Evolutionary conservation across 2,329 filamentous ascomycete species (phyloP).

Genomic region (Colletotrichum chrysophilum): DNA sequence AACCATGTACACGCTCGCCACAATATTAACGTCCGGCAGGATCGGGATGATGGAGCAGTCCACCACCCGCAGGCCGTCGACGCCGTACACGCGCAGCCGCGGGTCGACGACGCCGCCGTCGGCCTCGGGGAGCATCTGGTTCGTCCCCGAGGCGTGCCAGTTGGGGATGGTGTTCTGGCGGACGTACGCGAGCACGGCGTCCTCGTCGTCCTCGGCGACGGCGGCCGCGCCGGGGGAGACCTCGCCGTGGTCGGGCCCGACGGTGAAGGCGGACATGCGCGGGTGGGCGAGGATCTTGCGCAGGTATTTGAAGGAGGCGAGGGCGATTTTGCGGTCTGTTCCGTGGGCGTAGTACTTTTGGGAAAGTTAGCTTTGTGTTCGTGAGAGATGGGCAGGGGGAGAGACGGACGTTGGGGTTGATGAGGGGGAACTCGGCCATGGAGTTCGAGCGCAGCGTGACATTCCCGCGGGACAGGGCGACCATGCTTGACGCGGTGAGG

Average conservation of each 20-base stretch:
- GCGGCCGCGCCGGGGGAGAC: constrained; percentile 24
- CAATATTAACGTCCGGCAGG: constrained; percentile 40
- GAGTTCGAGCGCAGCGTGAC: constrained; percentile 24
- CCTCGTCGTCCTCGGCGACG: constrained; percentile 27
- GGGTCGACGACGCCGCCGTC: constrained; percentile 24
- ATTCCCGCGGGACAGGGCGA: constrained; percentile 27
- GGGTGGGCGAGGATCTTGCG: constrained; percentile 32
- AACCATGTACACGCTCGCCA: constrained; percentile 26
- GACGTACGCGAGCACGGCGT: constrained; percentile 30
- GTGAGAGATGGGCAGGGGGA: neutral
- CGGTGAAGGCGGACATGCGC: constrained; percentile 27
- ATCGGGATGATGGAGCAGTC: constrained; percentile 53
- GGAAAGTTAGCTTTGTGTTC: constrained; percentile 15
- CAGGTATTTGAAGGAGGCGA: constrained; percentile 36
- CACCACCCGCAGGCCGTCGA: constrained; percentile 55
- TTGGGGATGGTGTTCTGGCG: constrained; percentile 32
- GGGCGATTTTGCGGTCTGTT: constrained; percentile 34
- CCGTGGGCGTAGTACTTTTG: constrained; percentile 29
- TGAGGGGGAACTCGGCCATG: constrained; percentile 25
- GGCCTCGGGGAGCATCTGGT: constrained; percentile 49
- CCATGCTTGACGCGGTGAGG: constrained; percentile 27
- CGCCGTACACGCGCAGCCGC: constrained; percentile 55
- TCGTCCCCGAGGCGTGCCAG: constrained; percentile 54
- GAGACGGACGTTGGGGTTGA: constrained; percentile 27
- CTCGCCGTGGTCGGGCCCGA: constrained; percentile 28